Evolutionary conservation across 2,329 filamentous ascomycete species (phyloP).

Genomic region (Hypoxylon sp.): DNA sequence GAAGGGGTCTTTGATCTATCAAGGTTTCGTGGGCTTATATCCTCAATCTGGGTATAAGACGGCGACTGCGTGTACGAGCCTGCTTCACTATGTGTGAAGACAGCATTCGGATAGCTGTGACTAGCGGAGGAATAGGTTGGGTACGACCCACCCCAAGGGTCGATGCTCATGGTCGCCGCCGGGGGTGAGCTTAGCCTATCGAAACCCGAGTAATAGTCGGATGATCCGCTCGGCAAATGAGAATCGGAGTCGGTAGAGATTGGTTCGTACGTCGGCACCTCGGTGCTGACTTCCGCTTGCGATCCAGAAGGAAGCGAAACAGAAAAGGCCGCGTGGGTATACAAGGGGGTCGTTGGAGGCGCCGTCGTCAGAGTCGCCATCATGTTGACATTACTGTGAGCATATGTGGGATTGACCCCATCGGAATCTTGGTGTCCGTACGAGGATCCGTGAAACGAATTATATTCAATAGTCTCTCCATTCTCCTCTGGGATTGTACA

Average conservation of each 20-base stretch:
- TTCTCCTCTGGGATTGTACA: background rate
- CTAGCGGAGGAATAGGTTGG: background rate
- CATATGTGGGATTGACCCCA: background rate
- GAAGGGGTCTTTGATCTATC: background rate
- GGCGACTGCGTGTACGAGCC: background rate
- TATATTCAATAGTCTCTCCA: background rate
- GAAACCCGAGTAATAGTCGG: background rate
- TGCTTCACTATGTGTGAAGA: background rate
- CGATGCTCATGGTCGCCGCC: background rate
- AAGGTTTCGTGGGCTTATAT: background rate
- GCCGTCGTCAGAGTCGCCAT: background rate
- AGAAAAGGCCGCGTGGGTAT: too few relatives aligned
- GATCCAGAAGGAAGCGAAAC: background rate
- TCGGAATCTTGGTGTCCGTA: background rate
- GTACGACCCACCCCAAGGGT: background rate
- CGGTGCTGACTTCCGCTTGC: background rate
- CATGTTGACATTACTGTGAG: background rate
- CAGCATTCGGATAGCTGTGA: background rate
- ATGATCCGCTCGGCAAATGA: background rate
- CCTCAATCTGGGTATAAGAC: background rate
- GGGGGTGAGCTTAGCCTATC: background rate
- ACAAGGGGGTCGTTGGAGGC: background rate
- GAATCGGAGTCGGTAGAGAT: background rate
- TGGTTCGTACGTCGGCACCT: background rate
- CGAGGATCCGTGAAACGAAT: accelerated